Base-by-base conservation (phyloP, 768 basidiomycete species). In the Tylopilus rubrobrunneus region DNA sequence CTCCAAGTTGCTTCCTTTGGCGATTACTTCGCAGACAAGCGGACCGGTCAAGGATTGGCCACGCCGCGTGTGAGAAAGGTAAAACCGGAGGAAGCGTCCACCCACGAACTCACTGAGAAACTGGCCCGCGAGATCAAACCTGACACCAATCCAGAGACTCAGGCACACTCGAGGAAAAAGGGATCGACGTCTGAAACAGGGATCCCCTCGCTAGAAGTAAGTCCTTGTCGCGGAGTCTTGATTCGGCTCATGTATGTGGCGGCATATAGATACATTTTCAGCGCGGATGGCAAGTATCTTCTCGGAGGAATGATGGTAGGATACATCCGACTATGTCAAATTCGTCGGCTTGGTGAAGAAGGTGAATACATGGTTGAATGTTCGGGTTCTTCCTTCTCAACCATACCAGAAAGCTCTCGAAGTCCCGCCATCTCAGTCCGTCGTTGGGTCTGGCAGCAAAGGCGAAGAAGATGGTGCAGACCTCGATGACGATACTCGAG, bases 301-400 rank as follows among this genome's bases (percentile, higher is more conserved):
- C 69, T 90, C 4, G 87, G 87, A 12, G 87, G 87, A 4, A 86
- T 87, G 79, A 86, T 89, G 85, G 79, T 90, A n/a, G 87, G 85
- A 87, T 61, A 80, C 80, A 9, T 75, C 73, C 36, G 83, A 86
- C 62, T 87, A 83, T 61, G 78, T 83, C 52, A 87, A 87, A 67
- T 74, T 89, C 15, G 76, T 88, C n/a, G 73, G 81, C 12, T 72
- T 88, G 31, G 82, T 86, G 28, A 86, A 84, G 72, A 82, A 81
- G 73, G 84, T 43, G 49, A 31, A 33, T 17, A 41, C 19, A 12
- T 4, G 15, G 42, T 39, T 3, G 10, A 14, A 28, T 25, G 25
- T 12, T 21, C 19, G 43, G 12, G 27, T 29, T 17, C 25, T 25
- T 50, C 25, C 21, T 51, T 25, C 53, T 52, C 28, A 59, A 6